Evolutionary conservation across 176 grass and related monocot genomes (phyloP).

Genomic region (Sorghum bicolor): Sorghum_bicolor_NCBIv3 NC_012879.2:5078001-5078500

Average conservation of each 20-base stretch:
- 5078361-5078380: background rate
- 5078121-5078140: conserved; percentile 97
- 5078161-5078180: conserved; percentile 26
- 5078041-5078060: background rate
- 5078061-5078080: conserved; percentile 61
- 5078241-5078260: conserved; percentile 13
- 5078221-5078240: background rate
- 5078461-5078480: conserved; percentile 9
- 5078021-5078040: background rate
- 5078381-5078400: conserved; percentile 5
- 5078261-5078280: conserved; percentile 3
- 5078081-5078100: conserved; percentile 93
- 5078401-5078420: background rate
- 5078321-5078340: conserved; percentile 4
- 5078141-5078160: conserved; percentile 76
- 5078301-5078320: conserved; percentile 8
- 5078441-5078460: background rate
- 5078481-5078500: background rate
- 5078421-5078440: background rate
- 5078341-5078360: conserved; percentile 7
- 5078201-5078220: background rate
- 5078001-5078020: background rate
- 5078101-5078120: conserved; percentile 97
- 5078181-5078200: background rate
- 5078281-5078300: background rate